Evolutionary conservation across 805 yeast species (phyloP), one percentile per base, ranked within the genome.

Genomic region (Saturnispora ahearnii): DNA sequence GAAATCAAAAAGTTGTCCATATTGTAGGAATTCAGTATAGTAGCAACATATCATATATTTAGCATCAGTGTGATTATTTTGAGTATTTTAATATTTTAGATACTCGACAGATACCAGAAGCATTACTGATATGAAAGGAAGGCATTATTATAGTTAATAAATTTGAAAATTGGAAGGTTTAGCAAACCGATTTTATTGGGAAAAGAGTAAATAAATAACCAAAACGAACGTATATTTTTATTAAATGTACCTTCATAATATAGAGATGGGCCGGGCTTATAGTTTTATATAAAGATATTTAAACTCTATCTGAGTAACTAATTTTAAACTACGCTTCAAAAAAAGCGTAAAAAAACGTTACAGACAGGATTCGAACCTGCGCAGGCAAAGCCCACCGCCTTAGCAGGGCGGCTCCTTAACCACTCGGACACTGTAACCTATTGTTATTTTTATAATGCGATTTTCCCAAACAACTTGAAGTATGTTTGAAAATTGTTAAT

Each of bases 291-390:
- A 12, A 10, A 13, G 18, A 7, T 13, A 13, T 4, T 8, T 33
- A 9, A 36, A 5, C 13, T 18, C 8, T 7, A 18, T 18, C 18
- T 18, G 13, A 11, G 9, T 6, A 26, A 26, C 29, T 36, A 21
- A 18, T 36, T 18, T 9, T 5, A 18, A 18, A 36, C 10, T 18
- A 9, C 1, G 3, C 1, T 36, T 1, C 5, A n/a, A 15, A n/a
- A 18, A 43, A 65, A 76, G 77, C n/a, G n/a, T n/a, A n/a, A n/a
- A 71, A 71, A 67, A 64, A 59, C 96, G 96, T 85, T 86, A 87
- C 95, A 84, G 95, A 87, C 96, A 88, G 95, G 96, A 87, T 87
- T 87, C 96, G 96, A 87, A 87, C 96, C 95, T 88, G 95, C 95
- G 96, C 82, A 78, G 84, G 87, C 81, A 82, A 74, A 82, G 79